Conservation (phyloP, 2,329 filamentous ascomycete species). For the Fusarium brachygibbosum region DNA sequence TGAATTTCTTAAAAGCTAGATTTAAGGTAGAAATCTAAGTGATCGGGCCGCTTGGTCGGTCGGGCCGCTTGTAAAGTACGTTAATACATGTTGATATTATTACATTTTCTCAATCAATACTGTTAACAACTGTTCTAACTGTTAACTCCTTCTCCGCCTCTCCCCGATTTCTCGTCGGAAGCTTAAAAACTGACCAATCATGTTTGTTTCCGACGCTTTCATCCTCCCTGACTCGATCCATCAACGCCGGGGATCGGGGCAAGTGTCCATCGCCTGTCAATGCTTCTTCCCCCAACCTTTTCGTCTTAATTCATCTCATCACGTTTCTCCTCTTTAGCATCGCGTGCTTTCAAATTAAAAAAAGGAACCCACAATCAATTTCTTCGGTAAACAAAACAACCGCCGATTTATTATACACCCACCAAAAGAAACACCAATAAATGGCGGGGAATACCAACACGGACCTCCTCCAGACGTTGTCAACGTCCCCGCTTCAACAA, state of each 20-base stretch:
- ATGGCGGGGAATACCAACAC: slow-evolving; percentile 36
- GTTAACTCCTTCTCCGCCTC: slow-evolving; percentile 4
- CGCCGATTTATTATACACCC: slow-evolving; percentile 15
- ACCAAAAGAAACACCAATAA: background rate
- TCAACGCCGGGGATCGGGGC: slow-evolving; percentile 5
- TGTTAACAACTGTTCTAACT: too few relatives aligned
- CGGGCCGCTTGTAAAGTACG: too few relatives aligned
- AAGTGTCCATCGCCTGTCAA: background rate
- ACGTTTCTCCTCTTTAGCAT: slow-evolving; percentile 19
- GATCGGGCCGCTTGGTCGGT: too few relatives aligned
- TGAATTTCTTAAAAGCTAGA: too few relatives aligned
- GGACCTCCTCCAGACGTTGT: slow-evolving; percentile 24
- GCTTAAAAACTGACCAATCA: slow-evolving; percentile 32
- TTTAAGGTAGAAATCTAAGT: too few relatives aligned
- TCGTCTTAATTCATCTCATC: slow-evolving; percentile 6
- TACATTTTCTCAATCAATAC: too few relatives aligned
- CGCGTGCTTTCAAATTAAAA: slow-evolving; percentile 21
- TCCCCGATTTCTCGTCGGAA: slow-evolving; percentile 28
- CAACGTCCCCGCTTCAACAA: slow-evolving; percentile 35
- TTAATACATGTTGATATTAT: too few relatives aligned
- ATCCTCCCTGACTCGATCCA: slow-evolving; percentile 1
- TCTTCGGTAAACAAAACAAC: slow-evolving; percentile 36
- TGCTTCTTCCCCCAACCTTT: background rate
- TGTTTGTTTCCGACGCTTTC: slow-evolving; percentile 1
- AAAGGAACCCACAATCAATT: slow-evolving; percentile 1